phyloP scores from a whole-genome alignment of 169 alveolate genomes.

The Cryptosporidium andersoni region DNA sequence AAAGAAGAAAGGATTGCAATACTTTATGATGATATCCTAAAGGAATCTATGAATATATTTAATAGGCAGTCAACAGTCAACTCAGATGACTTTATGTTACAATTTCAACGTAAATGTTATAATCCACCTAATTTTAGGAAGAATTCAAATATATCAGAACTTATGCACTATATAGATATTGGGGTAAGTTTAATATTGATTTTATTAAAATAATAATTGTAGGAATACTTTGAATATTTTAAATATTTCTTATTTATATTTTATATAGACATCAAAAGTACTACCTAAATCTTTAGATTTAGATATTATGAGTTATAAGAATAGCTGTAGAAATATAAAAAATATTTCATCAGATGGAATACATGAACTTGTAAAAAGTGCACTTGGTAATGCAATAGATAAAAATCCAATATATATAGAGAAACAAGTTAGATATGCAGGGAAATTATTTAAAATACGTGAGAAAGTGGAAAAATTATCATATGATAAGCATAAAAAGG shows the following conservation, averaged over 20 bases:
- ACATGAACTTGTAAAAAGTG: slow-evolving; percentile 18
- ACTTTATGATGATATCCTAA: slow-evolving; percentile 15
- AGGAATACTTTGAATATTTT: too few relatives aligned
- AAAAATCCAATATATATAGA: slow-evolving; percentile 22
- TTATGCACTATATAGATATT: slow-evolving; percentile 22
- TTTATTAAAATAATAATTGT: too few relatives aligned
- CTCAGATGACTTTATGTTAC: slow-evolving; percentile 39
- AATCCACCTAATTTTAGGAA: slow-evolving; percentile 8
- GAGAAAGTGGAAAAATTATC: slow-evolving; percentile 14
- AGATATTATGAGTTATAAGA: slow-evolving; percentile 40
- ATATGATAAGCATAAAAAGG: neutral
- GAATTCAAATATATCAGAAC: slow-evolving; percentile 22
- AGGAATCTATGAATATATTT: slow-evolving; percentile 20
- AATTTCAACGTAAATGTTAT: slow-evolving; percentile 28
- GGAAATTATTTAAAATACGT: slow-evolving; percentile 24
- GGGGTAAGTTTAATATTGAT: slow-evolving; percentile 45
- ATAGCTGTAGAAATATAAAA: slow-evolving; percentile 4
- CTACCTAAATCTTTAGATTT: slow-evolving; percentile 25
- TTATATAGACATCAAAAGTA: slow-evolving; percentile 37
- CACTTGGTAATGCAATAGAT: slow-evolving; percentile 16
- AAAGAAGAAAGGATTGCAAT: slow-evolving; percentile 19
- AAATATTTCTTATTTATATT: neutral
- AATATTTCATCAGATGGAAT: slow-evolving; percentile 23
- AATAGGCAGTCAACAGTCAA: slow-evolving; percentile 20
- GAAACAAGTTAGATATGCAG: slow-evolving; percentile 62